A percentile compares a stretch with the other conserved stretches of the same genome.
Conservation (phyloP, 2,329 filamentous ascomycete species). For the Scortechinia acanthostroma region DNA sequence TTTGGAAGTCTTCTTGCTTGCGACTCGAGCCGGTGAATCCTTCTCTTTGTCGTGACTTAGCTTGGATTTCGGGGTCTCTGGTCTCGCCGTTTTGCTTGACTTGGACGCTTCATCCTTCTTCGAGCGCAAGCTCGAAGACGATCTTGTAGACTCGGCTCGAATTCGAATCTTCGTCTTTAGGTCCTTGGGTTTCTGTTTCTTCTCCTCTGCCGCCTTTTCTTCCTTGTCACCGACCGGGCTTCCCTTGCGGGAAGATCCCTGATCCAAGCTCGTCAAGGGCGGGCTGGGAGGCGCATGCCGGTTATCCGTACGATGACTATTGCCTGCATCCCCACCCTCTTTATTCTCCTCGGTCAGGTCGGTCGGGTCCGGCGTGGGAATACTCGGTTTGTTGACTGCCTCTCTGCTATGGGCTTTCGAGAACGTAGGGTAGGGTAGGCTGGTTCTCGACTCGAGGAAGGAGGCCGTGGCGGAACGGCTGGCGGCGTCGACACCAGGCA, state of each 20-base stretch:
- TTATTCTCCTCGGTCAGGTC: not conserved
- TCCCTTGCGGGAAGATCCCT: not conserved
- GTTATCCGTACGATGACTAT: not conserved
- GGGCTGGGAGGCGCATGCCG: conserved; percentile 1
- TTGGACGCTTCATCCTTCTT: conserved; percentile 1
- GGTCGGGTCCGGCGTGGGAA: not conserved
- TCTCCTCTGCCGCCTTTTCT: not conserved
- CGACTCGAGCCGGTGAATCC: not conserved
- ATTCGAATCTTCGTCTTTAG: not conserved
- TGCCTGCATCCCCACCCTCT: not conserved
- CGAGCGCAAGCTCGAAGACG: not conserved
- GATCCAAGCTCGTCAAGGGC: not conserved
- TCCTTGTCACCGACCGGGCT: not conserved
- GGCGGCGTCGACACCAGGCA: not conserved
- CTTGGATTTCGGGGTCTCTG: not conserved
- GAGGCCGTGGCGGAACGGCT: not conserved
- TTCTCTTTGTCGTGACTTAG: not conserved
- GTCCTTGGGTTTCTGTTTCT: not conserved
- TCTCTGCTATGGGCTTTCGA: conserved; percentile 62
- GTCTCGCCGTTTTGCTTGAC: not conserved
- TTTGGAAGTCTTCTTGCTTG: not conserved
- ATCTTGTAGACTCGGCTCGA: not conserved
- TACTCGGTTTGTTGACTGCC: conserved; percentile 25
- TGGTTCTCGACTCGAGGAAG: conserved; percentile 8
- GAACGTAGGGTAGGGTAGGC: conserved; percentile 50